Conservation (phyloP, 495 filamentous ascomycete genomes). For the Aspergillus homomorphus region DNA sequence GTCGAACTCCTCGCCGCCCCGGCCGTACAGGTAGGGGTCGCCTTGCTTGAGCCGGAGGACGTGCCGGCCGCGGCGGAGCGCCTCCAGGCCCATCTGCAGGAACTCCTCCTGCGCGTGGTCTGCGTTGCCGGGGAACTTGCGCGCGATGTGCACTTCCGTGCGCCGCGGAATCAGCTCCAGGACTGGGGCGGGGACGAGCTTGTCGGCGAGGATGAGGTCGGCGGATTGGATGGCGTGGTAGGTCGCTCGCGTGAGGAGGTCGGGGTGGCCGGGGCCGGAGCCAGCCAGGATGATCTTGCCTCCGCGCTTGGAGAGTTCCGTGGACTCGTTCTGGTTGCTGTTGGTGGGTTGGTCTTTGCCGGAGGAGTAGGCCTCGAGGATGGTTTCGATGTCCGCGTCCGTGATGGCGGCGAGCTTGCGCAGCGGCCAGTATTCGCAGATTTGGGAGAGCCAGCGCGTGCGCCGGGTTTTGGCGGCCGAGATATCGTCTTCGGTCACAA, state of each 20-base stretch:
- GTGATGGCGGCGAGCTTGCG: conserved; percentile 72
- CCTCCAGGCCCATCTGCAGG: conserved; percentile 71
- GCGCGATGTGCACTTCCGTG: conserved; percentile 85
- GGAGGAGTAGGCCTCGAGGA: conserved; percentile 64
- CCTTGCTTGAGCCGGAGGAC: conserved; percentile 93
- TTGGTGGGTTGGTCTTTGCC: conserved; percentile 23
- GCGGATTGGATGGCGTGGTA: conserved; percentile 79
- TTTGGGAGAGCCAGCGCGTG: conserved; percentile 90
- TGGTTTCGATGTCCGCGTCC: conserved; percentile 70
- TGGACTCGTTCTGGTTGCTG: conserved; percentile 12
- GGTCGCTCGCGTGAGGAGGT: conserved; percentile 85
- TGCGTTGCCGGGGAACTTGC: conserved; percentile 96
- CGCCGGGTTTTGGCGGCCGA: conserved; percentile 75
- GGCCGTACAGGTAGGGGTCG: conserved; percentile 93
- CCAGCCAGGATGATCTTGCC: conserved; percentile 86
- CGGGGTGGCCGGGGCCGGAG: conserved; percentile 89
- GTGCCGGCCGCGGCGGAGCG: conserved; percentile 65
- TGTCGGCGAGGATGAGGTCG: conserved; percentile 90
- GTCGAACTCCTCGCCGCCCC: conserved; percentile 88
- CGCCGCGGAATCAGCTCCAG: conserved; percentile 86
- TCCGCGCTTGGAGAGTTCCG: conserved; percentile 23
- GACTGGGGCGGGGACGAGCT: conserved; percentile 86
- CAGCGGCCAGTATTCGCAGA: conserved; percentile 98
- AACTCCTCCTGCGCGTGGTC: conserved; percentile 91
- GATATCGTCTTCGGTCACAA: conserved; percentile 69